Evolutionary conservation across 2,329 filamentous ascomycete genomes (phyloP).

Genomic region (Xylaria sp.): DNA sequence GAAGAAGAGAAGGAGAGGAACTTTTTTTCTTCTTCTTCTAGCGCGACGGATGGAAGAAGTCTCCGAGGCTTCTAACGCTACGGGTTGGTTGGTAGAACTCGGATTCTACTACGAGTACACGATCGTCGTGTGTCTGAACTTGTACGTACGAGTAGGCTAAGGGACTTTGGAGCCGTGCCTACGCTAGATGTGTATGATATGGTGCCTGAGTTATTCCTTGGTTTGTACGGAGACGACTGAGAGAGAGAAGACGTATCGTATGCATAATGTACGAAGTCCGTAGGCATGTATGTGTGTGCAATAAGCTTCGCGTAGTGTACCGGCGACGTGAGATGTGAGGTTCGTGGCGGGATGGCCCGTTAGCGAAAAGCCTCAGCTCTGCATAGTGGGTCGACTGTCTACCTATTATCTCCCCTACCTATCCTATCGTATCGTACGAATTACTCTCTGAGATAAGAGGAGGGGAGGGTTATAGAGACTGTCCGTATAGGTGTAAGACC

Average conservation of each 20-base stretch:
- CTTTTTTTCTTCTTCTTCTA: too few species aligned
- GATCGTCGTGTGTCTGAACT: not conserved
- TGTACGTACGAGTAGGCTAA: too few species aligned
- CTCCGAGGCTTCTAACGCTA: not conserved
- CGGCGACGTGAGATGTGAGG: slow-evolving; percentile 12
- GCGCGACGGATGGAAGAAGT: slow-evolving; percentile 8
- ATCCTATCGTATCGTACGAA: too few species aligned
- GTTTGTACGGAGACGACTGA: too few species aligned
- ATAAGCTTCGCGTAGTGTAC: slow-evolving; percentile 11
- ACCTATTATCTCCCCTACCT: not conserved
- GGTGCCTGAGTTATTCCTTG: not conserved
- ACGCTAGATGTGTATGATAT: too few species aligned
- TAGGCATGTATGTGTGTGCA: not conserved
- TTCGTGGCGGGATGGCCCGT: slow-evolving; percentile 19
- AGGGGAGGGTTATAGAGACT: too few species aligned
- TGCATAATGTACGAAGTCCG: too few species aligned
- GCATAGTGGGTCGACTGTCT: not conserved
- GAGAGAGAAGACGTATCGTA: too few species aligned
- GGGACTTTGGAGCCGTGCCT: too few species aligned
- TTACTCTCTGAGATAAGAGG: too few species aligned
- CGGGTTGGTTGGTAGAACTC: too few species aligned
- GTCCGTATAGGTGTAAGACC: too few species aligned
- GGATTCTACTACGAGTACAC: slow-evolving; percentile 6
- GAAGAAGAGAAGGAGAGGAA: not conserved
- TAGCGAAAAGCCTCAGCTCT: not conserved